Base-by-base conservation (phyloP, 2,329 filamentous ascomycete species). In the Penicillium brevicompactum region DNA sequence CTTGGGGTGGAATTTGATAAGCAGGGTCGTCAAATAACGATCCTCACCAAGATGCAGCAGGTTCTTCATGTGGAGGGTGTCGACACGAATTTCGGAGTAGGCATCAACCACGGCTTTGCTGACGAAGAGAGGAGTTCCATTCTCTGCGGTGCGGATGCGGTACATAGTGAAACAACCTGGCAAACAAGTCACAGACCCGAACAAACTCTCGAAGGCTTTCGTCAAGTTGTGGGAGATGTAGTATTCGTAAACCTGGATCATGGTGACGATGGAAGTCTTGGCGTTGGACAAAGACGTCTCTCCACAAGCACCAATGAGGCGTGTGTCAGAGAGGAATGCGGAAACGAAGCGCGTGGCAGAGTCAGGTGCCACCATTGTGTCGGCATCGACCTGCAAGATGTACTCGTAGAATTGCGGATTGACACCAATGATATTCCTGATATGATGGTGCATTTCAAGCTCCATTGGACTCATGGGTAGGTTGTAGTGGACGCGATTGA, bases 161-260 rank as follows among this genome's bases (percentile, higher is more conserved):
- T 97, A 99, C 94, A 99, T 99, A 67, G 89, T 92, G 84, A 97
- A 99, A 84, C 94, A 99, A 80, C 94, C 94, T 22, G 94, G 94
- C 71, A 99, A 82, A 83, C 94, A 99, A 48, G 94, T 99, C 65
- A 99, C 93, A 64, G 91, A 96, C 55, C 93, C 94, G 71, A 99
- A 99, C 67, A 99, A 82, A 77, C 90, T 94, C 77, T 97, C 93
- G 73, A 99, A 99, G 11, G 93, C 94, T 79, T 99, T 97, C 65
- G 90, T 88, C 65, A 99, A 78, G 73, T 97, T 96, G 81, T 99
- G 93, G 49, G 93, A 97, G 69, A 99, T 99, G 80, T 92, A 99
- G 82, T 99, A 99, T 76, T 99, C 93, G 81, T 97, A 99, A 32
- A 99, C 93, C 76, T 99, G 94, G 73, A 99, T 99, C 93, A 97